These are phyloP conservation scores for Colletotrichum sp. DNA, from an alignment of 2,329 filamentous ascomycete species.

Conservation along the genomic window DNA sequence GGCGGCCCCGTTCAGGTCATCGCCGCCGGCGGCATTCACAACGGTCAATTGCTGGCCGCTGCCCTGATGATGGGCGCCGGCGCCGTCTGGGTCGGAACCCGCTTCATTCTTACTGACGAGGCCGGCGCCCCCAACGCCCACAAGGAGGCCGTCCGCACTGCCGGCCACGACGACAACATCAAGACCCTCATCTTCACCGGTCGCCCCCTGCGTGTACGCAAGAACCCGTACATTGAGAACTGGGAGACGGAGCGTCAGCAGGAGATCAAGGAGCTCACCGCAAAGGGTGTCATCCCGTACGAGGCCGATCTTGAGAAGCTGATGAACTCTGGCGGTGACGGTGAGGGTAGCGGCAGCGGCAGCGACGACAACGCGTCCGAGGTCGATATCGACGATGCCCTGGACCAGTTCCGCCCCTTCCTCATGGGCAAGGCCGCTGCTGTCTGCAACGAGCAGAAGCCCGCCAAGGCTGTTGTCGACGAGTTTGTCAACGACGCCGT, in stretches of 20 bases:
- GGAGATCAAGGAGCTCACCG: constrained; percentile 92
- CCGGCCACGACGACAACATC: constrained; percentile 93
- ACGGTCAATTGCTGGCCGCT: constrained; percentile 87
- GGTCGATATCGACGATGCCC: constrained; percentile 80
- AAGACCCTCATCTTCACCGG: constrained; percentile 99
- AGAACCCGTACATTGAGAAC: constrained; percentile 91
- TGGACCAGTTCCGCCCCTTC: constrained; percentile 91
- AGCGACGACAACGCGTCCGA: constrained; percentile 71
- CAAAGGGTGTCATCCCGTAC: constrained; percentile 90
- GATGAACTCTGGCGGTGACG: constrained; percentile 62
- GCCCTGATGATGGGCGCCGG: constrained; percentile 90
- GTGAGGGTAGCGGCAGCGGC: constrained; percentile 67
- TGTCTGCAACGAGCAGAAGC: constrained; percentile 91
- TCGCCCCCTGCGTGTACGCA: constrained; percentile 90
- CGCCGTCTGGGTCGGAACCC: constrained; percentile 95
- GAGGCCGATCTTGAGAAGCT: constrained; percentile 93
- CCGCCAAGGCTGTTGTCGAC: constrained; percentile 89
- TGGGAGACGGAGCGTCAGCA: constrained; percentile 91
- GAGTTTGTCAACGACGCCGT: constrained; percentile 90
- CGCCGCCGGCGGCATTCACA: constrained; percentile 92
- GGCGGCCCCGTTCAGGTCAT: constrained; percentile 89
- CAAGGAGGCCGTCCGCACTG: constrained; percentile 92
- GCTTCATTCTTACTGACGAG: constrained; percentile 93
- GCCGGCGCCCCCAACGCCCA: constrained; percentile 92
- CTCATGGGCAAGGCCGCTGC: constrained; percentile 98